Evolutionary conservation across 805 yeast genomes (phyloP).

Genomic region (Hemisphaericaspora nanyangensis): DNA sequence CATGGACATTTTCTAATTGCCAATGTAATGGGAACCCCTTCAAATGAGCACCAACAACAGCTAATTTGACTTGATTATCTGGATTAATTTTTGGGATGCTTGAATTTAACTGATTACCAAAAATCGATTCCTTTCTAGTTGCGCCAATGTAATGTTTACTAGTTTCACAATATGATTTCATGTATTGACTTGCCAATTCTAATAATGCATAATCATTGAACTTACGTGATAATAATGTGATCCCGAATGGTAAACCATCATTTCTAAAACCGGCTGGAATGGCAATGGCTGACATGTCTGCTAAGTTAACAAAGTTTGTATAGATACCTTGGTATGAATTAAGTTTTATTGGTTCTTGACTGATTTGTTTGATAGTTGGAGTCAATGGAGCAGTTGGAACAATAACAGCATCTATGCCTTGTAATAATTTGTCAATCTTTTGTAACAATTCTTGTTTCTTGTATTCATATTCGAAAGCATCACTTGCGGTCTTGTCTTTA

Average conservation of each 20-base stretch:
- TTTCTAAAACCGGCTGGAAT: slow-evolving; percentile 81
- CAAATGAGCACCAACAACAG: slow-evolving; percentile 96
- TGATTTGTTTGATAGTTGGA: slow-evolving; percentile 74
- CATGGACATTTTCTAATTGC: slow-evolving; percentile 86
- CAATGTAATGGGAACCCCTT: slow-evolving; percentile 86
- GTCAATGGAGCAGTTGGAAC: slow-evolving; percentile 95
- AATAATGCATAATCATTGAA: slow-evolving; percentile 87
- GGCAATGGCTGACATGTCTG: slow-evolving; percentile 88
- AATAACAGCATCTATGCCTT: slow-evolving; percentile 66
- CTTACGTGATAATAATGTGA: slow-evolving; percentile 76
- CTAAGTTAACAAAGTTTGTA: slow-evolving; percentile 93
- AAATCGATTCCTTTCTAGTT: slow-evolving; percentile 20
- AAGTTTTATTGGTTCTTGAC: slow-evolving; percentile 71
- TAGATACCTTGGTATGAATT: slow-evolving; percentile 97
- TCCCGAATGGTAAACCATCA: slow-evolving; percentile 89
- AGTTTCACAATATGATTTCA: slow-evolving; percentile 44
- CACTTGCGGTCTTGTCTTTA: slow-evolving; percentile 72
- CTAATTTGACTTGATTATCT: slow-evolving; percentile 55
- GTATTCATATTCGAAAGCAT: slow-evolving; percentile 82
- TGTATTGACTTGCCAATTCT: slow-evolving; percentile 73
- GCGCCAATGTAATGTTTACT: slow-evolving; percentile 56
- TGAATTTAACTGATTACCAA: slow-evolving; percentile 24
- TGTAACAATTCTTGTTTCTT: slow-evolving; percentile 78
- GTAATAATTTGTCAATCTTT: slow-evolving; percentile 51
- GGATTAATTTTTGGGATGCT: slow-evolving; percentile 43